Conservation (phyloP, 2,329 filamentous ascomycete genomes). For the Trichoderma atroviride region DNA sequence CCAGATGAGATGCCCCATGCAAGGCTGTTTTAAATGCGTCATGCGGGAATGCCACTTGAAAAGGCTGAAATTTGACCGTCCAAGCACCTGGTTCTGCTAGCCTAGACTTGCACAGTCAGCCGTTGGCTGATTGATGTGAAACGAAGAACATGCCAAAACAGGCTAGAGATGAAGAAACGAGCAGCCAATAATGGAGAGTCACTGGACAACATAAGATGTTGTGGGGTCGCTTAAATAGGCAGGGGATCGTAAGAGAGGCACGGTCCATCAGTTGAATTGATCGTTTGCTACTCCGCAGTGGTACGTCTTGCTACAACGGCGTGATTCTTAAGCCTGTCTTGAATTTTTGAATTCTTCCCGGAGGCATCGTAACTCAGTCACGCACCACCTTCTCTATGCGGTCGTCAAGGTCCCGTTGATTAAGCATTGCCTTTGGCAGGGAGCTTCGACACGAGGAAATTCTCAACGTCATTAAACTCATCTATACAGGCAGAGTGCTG, state of each 20-base stretch:
- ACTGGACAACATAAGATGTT: conserved; percentile 1
- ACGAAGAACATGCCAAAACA: background rate
- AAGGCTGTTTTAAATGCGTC: background rate
- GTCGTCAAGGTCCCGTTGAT: background rate
- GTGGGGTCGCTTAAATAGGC: conserved; percentile 11
- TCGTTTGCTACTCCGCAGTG: conserved; percentile 1
- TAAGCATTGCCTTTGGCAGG: conserved; percentile 38
- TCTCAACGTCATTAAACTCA: conserved; percentile 82
- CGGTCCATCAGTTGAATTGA: conserved; percentile 8
- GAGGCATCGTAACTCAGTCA: background rate
- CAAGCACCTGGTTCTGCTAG: background rate
- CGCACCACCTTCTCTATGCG: conserved; percentile 15
- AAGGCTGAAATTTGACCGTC: background rate
- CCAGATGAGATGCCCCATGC: background rate
- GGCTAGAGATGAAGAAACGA: conserved; percentile 2
- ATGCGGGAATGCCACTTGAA: background rate
- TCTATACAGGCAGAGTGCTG: conserved; percentile 74
- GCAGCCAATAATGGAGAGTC: conserved; percentile 4
- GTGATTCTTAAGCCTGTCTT: background rate
- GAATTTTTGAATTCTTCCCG: background rate
- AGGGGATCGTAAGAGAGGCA: conserved; percentile 4
- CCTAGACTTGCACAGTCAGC: background rate
- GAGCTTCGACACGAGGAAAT: conserved; percentile 52
- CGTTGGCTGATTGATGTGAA: conserved; percentile 2
- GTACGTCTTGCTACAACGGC: background rate